These are phyloP conservation scores for Malus hybrid DNA, from an alignment of 331 rosid species.

Conservation along the genomic window DNA sequence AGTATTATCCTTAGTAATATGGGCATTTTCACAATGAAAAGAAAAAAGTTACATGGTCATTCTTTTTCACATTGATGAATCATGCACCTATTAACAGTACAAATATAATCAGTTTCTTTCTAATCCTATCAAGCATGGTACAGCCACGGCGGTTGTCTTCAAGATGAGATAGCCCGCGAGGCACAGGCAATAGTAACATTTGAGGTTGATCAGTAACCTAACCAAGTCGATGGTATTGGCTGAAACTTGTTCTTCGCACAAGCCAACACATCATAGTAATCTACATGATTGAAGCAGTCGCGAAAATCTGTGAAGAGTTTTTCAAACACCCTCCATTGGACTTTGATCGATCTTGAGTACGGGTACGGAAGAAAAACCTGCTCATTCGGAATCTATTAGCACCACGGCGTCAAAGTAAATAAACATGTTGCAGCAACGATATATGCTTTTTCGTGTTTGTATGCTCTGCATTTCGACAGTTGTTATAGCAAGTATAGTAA, in stretches of 20 bases:
- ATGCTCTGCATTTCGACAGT: neutral
- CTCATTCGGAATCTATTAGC: neutral
- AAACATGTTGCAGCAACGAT: neutral
- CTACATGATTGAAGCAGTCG: constrained; percentile 58
- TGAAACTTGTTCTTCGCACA: constrained; percentile 77
- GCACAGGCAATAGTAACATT: neutral
- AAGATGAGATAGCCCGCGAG: neutral
- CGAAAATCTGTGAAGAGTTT: constrained; percentile 85
- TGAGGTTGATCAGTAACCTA: constrained; percentile 37
- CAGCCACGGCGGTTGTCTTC: neutral
- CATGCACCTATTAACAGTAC: neutral
- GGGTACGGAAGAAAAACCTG: constrained; percentile 84
- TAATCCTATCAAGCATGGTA: neutral
- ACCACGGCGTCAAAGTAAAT: neutral
- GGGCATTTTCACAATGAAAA: no score
- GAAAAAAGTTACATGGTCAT: no score
- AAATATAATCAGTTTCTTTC: neutral
- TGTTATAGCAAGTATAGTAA: neutral
- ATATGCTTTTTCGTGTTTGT: neutral
- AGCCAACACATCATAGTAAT: constrained; percentile 62
- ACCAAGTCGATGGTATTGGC: constrained; percentile 73
- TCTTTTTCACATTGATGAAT: neutral
- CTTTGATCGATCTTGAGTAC: constrained; percentile 49
- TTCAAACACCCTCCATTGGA: constrained; percentile 84
- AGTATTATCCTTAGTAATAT: no score